Base-by-base conservation (phyloP, 257 asterid genomes). In the Buddleja alternifolia region DNA sequence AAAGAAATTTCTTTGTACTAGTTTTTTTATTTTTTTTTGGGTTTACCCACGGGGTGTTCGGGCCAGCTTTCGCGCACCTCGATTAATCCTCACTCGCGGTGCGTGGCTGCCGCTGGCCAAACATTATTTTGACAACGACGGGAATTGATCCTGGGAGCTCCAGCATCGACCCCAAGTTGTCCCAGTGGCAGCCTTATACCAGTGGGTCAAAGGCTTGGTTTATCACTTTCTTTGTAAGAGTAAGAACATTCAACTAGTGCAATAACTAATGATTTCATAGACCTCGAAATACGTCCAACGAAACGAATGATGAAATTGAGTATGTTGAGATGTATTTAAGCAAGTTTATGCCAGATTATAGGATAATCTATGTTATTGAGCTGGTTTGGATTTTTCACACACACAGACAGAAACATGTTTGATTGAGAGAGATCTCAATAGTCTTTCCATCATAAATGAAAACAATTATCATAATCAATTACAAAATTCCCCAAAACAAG, bases 401-500 rank as follows among this genome's bases (percentile, higher is more conserved):
- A 11, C 10, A 41, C 19, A 45, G 7, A 36, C 37, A 8, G 7
- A 19, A 2, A 29, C 34, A 29, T 29, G 34, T 29, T 23, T 16
- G 20, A 6, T 12, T 34, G 7, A 44, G 6, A 45, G 11, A 10
- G 34, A 12, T 46, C 50, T 34, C 34, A 23, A 66, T 24, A 60
- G 10, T 10, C 41, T 63, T 45, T 51, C 29, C 61, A 20, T 9
- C 69, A 57, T 14, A 57, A 24, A 56, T 19, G 24, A n/a, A 70
- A 75, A 63, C 54, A 21, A 54, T 24, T 44, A 24, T 3, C 68
- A 44, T 55, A 70, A 39, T 41, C 42, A 60, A 71, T 21, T 29
- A 66, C n/a, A 55, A 8, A 50, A 42, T 37, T 15, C n/a, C 29
- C 32, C 70, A 54, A 47, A n/a, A 34, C 11, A 19, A 16, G 56